A percentile compares a stretch with the other conserved stretches of the same genome.
Conservation (phyloP, 176 grass and related monocot genomes). For the barley (Hordeum vulgare) region MorexV3_pseudomolecules_assembly NC_058522.1:55082897-55083396, state of each 20-base stretch:
- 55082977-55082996: not conserved
- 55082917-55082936: slow-evolving; percentile 2
- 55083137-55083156: not conserved
- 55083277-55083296: not conserved
- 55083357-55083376: slow-evolving; percentile 3
- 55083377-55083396: slow-evolving; percentile 42
- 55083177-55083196: not conserved
- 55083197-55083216: not conserved
- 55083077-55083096: not conserved
- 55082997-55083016: not conserved
- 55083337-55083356: not conserved
- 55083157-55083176: not conserved
- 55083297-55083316: not conserved
- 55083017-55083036: not conserved
- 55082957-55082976: slow-evolving; percentile 9
- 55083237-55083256: not conserved
- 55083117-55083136: not conserved
- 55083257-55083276: not conserved
- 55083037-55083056: not conserved
- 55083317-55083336: not conserved
- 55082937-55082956: not conserved
- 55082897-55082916: slow-evolving; percentile 32
- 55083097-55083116: not conserved
- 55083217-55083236: not conserved
- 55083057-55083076: not conserved